phyloP scores from a whole-genome alignment of 148 eudicot species.

The Persicaria tinctoria region DNA sequence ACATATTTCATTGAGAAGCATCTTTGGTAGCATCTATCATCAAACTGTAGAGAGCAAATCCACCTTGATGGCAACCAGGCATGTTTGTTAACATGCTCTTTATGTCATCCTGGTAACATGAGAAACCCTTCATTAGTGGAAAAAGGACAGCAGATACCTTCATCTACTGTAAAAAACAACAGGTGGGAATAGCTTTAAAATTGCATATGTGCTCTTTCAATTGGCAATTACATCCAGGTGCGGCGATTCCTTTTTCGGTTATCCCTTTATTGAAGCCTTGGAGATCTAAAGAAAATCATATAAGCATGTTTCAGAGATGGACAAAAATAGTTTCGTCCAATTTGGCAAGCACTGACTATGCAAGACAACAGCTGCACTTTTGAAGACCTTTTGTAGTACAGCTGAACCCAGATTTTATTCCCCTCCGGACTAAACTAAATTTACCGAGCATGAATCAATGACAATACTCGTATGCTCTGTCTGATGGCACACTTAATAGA shows the following conservation, averaged over 20 bases:
- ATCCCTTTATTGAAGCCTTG: too few species aligned
- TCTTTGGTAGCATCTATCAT: constrained; percentile 33
- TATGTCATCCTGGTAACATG: constrained; percentile 54
- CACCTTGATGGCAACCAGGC: constrained; percentile 99
- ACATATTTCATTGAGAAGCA: not conserved
- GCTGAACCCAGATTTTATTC: too few species aligned
- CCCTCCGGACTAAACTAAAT: too few species aligned
- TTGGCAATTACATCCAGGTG: too few species aligned
- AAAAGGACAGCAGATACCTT: not conserved
- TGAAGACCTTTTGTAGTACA: too few species aligned
- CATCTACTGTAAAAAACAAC: not conserved
- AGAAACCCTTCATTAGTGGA: constrained; percentile 14
- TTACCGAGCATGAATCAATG: not conserved
- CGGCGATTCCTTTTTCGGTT: too few species aligned
- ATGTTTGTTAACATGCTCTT: constrained; percentile 56
- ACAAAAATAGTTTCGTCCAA: too few species aligned
- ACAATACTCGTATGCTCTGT: not conserved
- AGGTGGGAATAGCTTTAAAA: not conserved
- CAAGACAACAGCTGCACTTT: too few species aligned
- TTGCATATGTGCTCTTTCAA: not conserved
- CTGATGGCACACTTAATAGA: not conserved
- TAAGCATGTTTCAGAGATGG: too few species aligned
- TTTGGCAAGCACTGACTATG: too few species aligned
- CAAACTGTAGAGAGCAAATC: constrained; percentile 64
- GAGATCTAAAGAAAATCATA: too few species aligned